Percentiles rank a stretch among this genome's conserved stretches.
Conservation (phyloP, 495 filamentous ascomycete species). For the Pseudevernia furfuracea region DNA sequence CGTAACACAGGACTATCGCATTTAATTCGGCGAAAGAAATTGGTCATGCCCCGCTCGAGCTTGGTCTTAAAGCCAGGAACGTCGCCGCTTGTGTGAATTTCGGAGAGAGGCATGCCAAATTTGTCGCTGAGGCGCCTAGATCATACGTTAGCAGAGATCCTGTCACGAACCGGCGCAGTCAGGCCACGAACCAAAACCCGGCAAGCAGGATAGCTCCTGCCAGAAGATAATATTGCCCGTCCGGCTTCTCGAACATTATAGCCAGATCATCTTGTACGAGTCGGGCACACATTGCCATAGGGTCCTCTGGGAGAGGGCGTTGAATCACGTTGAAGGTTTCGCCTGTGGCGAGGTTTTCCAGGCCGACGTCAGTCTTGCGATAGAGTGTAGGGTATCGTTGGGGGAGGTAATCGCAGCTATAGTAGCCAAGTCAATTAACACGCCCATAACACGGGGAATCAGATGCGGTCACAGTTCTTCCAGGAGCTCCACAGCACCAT, state of each 20-base stretch:
- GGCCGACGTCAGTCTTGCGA: conserved; percentile 52
- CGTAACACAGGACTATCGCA: conserved; percentile 57
- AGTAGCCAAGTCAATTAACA: background rate
- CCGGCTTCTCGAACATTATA: conserved; percentile 71
- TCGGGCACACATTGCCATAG: conserved; percentile 67
- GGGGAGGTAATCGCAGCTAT: conserved; percentile 61
- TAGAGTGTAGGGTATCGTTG: conserved; percentile 72
- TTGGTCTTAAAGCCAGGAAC: conserved; percentile 74
- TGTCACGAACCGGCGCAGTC: background rate
- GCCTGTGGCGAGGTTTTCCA: conserved; percentile 63
- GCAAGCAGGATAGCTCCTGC: conserved; percentile 73
- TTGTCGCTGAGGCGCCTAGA: conserved; percentile 68
- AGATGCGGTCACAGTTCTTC: conserved; percentile 54
- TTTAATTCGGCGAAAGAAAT: conserved; percentile 62
- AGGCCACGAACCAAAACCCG: conserved; percentile 55
- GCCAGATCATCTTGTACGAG: conserved; percentile 81
- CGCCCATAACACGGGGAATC: too few species aligned
- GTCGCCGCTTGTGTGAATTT: conserved; percentile 77
- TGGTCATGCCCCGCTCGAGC: conserved; percentile 75
- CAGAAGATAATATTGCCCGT: conserved; percentile 79
- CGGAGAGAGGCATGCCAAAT: conserved; percentile 71
- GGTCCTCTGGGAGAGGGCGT: conserved; percentile 67
- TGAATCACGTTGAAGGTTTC: conserved; percentile 65
- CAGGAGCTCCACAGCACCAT: conserved; percentile 70
- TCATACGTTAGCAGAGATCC: background rate